phyloP scores from a whole-genome alignment of 148 eudicot species.

The Persicaria tinctoria region DNA sequence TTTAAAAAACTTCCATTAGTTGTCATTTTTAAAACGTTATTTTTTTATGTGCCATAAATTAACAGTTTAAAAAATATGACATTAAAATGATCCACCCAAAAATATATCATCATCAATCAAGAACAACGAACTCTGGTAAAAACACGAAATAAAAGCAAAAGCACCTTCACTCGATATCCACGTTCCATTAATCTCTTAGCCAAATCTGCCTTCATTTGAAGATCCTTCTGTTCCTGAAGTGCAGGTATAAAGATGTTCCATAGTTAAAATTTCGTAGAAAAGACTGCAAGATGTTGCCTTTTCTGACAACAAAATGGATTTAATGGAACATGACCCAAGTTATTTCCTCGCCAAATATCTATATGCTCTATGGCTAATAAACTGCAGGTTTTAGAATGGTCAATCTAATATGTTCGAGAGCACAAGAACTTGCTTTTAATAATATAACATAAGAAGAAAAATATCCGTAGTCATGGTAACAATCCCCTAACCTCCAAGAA shows the following conservation, averaged over 20 bases:
- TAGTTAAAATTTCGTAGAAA: neutral
- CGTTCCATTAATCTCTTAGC: slow-evolving; percentile 61
- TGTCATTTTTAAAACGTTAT: too few species aligned
- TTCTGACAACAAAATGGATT: neutral
- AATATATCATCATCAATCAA: neutral
- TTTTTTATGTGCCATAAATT: too few species aligned
- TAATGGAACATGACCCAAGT: neutral
- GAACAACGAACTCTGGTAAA: neutral
- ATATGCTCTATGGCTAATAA: neutral
- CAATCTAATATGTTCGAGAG: neutral
- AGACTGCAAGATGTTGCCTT: neutral
- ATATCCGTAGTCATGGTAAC: neutral
- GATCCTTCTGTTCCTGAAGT: slow-evolving; percentile 62
- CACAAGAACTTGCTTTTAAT: neutral
- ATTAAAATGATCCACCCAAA: neutral
- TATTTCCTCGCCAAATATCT: neutral
- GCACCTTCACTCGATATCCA: slow-evolving; percentile 87
- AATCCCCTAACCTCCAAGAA: neutral
- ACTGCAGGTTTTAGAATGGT: neutral
- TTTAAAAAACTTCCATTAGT: too few species aligned
- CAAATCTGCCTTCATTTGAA: slow-evolving; percentile 61
- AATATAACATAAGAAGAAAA: neutral
- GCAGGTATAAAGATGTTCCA: neutral
- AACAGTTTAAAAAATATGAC: neutral
- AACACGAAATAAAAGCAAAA: neutral